Evolutionary conservation across 2,329 filamentous ascomycete genomes (phyloP).

Genomic region (Pestalotiopsis sp.): DNA sequence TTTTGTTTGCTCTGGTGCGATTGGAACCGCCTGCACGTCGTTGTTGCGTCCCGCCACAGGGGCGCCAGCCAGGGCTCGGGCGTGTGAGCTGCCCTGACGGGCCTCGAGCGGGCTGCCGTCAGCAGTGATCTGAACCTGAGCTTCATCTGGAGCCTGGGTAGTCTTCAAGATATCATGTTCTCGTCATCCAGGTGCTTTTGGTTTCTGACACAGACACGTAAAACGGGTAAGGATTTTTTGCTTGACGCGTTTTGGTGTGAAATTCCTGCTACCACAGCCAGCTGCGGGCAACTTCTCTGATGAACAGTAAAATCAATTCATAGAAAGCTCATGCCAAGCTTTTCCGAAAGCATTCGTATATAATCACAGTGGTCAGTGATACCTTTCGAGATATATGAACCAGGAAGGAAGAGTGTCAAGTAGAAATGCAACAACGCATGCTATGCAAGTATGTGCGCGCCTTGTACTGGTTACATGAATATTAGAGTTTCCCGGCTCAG

Average conservation of each 20-base stretch:
- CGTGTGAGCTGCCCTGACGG: neutral
- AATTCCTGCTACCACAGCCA: neutral
- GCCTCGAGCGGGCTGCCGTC: neutral
- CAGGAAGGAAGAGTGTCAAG: neutral
- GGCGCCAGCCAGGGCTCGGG: neutral
- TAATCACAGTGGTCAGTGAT: no score
- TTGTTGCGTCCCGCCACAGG: neutral
- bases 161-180: neutral
- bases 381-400: no score
- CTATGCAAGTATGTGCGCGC: neutral
- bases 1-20: slow-evolving; percentile 5
- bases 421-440: neutral
- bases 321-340: no score
- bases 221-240: neutral
- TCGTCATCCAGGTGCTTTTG: neutral
- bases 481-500: neutral
- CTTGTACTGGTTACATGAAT: neutral
- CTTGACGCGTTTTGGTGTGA: neutral
- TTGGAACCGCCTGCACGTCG: neutral
- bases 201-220: neutral
- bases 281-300: neutral
- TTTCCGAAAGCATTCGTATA: no score
- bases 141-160: neutral
- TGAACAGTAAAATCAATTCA: no score
- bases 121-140: neutral